Percentiles rank a stretch among this genome's conserved stretches.
Conservation (phyloP, 2,329 filamentous ascomycete genomes). For the Cercospora nicotianae region DNA sequence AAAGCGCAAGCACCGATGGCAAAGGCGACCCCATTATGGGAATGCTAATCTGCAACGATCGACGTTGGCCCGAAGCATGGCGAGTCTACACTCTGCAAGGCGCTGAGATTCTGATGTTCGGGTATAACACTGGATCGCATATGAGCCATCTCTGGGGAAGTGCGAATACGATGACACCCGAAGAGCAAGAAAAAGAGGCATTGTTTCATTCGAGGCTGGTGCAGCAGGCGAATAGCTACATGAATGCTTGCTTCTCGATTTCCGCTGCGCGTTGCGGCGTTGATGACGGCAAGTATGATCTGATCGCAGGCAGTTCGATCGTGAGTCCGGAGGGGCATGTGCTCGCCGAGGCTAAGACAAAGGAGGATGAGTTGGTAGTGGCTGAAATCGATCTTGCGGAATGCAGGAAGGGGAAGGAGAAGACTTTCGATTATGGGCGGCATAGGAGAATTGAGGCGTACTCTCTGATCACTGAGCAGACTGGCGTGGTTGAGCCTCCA, state of each 20-base stretch:
- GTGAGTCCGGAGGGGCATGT: conserved; percentile 52
- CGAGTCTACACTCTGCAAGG: conserved; percentile 54
- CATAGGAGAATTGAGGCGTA: conserved; percentile 50
- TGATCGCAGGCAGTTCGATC: conserved; percentile 54
- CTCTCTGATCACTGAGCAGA: conserved; percentile 44
- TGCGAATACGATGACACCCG: conserved; percentile 44
- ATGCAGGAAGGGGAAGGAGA: conserved; percentile 52
- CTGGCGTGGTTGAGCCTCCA: conserved; percentile 44
- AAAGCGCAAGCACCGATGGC: conserved; percentile 33
- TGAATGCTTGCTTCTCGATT: conserved; percentile 55
- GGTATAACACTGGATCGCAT: conserved; percentile 46
- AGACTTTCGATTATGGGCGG: conserved; percentile 48
- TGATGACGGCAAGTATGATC: conserved; percentile 53
- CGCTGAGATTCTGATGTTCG: conserved; percentile 51
- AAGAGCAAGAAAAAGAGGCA: conserved; percentile 50
- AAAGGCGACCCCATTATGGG: conserved; percentile 55
- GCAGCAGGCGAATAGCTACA: conserved; percentile 56
- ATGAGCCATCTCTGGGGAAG: conserved; percentile 49
- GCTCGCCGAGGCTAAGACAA: conserved; percentile 52
- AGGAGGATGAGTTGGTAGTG: conserved; percentile 53
- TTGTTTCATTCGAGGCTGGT: conserved; percentile 55
- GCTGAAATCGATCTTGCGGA: conserved; percentile 53
- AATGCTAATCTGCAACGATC: conserved; percentile 57
- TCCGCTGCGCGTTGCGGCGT: conserved; percentile 52
- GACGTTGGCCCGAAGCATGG: conserved; percentile 57